Conservation (phyloP, 139 green algal genomes). For the Tetradesmus obliquus region DNA sequence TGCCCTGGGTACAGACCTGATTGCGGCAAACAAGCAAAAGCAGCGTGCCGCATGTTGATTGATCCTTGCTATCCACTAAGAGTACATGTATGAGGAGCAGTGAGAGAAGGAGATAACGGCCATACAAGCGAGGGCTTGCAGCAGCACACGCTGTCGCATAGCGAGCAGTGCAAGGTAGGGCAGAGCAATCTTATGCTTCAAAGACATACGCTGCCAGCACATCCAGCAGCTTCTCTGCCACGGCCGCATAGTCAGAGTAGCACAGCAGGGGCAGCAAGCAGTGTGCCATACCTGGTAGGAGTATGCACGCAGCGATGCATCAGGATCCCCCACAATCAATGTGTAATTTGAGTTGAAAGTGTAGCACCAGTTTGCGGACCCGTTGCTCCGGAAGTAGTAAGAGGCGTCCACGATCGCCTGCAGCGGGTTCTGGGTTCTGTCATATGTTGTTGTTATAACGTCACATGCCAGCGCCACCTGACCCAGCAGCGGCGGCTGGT, state of each 20-base stretch:
- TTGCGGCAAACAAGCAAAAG: background rate
- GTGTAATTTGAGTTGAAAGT: background rate
- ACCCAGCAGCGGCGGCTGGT: constrained; percentile 3
- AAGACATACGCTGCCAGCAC: too few species aligned
- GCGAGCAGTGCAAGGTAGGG: too few species aligned
- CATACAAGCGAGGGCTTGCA: too few species aligned
- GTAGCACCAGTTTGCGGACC: background rate
- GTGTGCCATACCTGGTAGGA: background rate
- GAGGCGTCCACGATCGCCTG: background rate
- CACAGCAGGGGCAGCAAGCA: background rate
- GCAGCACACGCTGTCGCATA: too few species aligned
- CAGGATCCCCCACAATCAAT: background rate
- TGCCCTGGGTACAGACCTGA: background rate
- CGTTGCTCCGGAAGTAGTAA: background rate
- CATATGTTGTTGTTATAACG: background rate
- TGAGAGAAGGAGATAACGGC: too few species aligned
- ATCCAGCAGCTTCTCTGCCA: too few species aligned
- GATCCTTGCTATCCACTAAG: too few species aligned
- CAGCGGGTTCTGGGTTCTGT: background rate
- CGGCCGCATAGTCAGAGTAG: too few species aligned
- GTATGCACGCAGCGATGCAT: background rate
- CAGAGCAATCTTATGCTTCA: too few species aligned
- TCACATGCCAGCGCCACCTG: background rate
- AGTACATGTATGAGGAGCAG: too few species aligned
- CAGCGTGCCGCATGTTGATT: too few species aligned